phyloP scores from a whole-genome alignment of 164 flowering plant genomes.

The Cinnamomum chago region DNA sequence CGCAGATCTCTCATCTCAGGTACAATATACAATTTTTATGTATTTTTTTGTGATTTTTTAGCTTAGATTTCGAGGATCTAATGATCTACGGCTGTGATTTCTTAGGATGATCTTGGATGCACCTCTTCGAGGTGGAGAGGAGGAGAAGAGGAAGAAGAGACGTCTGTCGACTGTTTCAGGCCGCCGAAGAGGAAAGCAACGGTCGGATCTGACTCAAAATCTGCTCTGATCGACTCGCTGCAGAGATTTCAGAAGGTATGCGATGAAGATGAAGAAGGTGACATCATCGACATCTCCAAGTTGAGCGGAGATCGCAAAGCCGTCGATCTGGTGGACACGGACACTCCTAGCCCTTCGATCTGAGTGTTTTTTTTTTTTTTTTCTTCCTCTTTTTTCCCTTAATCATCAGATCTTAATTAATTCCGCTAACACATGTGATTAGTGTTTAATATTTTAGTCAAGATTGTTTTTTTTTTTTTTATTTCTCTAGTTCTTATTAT shows the following conservation, averaged over 20 bases:
- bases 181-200: constrained; percentile 2
- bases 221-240: constrained; percentile 8
- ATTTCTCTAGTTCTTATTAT: neutral
- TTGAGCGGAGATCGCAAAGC: constrained; percentile 17
- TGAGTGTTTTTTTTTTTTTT: neutral
- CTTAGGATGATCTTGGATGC: constrained; percentile 16
- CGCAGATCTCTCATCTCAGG: constrained; percentile 31
- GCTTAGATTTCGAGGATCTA: neutral
- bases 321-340: constrained; percentile 13
- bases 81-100: neutral
- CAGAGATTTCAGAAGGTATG: constrained; percentile 7
- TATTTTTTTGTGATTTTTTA: no score
- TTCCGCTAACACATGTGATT: neutral
- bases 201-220: neutral
- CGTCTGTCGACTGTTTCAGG: constrained; percentile 6
- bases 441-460: neutral
- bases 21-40: neutral
- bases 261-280: neutral
- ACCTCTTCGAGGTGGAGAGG: constrained; percentile 5
- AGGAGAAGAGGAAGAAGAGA: constrained; percentile 6
- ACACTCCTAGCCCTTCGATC: constrained; percentile 10
- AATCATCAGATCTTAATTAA: neutral
- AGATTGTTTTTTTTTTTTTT: neutral
- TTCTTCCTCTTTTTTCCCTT: neutral
- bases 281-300: constrained; percentile 15